Conservation (phyloP, 202 grass and related monocot genomes). For the Sporobolus alterniflorus region DNA sequence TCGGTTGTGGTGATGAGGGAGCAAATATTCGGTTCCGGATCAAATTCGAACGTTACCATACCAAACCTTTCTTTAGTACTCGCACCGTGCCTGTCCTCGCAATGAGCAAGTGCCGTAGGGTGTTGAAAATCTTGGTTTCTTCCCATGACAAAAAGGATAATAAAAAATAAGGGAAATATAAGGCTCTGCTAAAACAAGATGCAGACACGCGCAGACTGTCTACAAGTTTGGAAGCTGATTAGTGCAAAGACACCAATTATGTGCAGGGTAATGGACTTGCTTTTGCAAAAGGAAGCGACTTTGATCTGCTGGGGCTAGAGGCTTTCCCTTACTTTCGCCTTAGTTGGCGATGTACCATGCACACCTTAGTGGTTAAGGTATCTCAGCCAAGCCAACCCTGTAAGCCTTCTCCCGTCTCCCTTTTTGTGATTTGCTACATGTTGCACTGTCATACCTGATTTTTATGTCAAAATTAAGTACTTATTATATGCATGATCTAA, state of each 20-base stretch:
- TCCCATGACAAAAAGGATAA: not conserved
- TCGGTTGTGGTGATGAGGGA: not conserved
- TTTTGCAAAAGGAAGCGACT: slow-evolving; percentile 48
- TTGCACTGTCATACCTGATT: no score
- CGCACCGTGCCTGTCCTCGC: no score
- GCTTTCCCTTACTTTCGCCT: not conserved
- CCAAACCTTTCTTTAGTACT: not conserved
- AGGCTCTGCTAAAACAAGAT: not conserved
- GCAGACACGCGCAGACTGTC: not conserved
- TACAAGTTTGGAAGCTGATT: slow-evolving; percentile 22
- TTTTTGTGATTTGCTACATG: slow-evolving; percentile 24
- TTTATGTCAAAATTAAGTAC: no score
- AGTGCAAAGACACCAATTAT: slow-evolving; percentile 35
- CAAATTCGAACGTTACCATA: not conserved
- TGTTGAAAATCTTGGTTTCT: not conserved
- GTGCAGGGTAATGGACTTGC: slow-evolving; percentile 28
- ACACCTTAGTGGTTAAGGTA: slow-evolving; percentile 60
- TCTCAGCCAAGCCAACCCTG: slow-evolving; percentile 35
- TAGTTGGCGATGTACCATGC: slow-evolving; percentile 23
- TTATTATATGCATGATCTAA: no score
- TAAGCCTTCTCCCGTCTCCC: not conserved
- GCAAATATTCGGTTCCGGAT: not conserved
- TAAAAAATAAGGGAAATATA: no score
- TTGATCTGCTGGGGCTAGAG: slow-evolving; percentile 23
- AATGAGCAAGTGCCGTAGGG: not conserved